Evolutionary conservation across 495 filamentous ascomycete species (phyloP).

Genomic region (Daldinia concentrica): DNA sequence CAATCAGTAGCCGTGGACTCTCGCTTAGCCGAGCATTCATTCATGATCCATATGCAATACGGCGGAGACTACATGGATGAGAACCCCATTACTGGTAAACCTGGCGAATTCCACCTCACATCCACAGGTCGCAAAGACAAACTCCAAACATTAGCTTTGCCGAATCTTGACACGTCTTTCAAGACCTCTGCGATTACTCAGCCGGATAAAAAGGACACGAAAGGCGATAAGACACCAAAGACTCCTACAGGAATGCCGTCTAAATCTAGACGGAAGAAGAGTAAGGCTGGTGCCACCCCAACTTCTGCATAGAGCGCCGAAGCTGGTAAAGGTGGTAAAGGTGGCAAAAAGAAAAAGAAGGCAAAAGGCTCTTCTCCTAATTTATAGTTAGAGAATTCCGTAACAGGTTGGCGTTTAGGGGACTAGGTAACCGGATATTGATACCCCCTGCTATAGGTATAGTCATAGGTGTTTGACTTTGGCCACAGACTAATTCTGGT

Average conservation of each 20-base stretch:
- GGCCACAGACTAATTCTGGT: not conserved
- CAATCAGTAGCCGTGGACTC: slow-evolving; percentile 51
- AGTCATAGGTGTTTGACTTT: slow-evolving; percentile 13
- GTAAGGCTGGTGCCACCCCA: slow-evolving; percentile 54
- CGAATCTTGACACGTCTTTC: slow-evolving; percentile 52
- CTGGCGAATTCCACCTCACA: slow-evolving; percentile 83
- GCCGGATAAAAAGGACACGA: slow-evolving; percentile 50
- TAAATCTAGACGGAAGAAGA: slow-evolving; percentile 68
- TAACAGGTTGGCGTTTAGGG: slow-evolving; percentile 19
- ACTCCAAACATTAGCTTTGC: slow-evolving; percentile 39
- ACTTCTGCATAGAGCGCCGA: slow-evolving; percentile 39
- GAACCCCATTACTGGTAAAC: slow-evolving; percentile 84
- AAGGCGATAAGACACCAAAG: slow-evolving; percentile 62
- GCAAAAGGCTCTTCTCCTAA: not conserved
- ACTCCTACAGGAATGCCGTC: slow-evolving; percentile 52
- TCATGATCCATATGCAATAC: slow-evolving; percentile 69
- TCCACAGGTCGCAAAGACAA: slow-evolving; percentile 64
- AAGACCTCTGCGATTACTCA: slow-evolving; percentile 41
- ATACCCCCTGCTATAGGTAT: slow-evolving; percentile 33
- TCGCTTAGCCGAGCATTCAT: slow-evolving; percentile 73
- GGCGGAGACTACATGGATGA: slow-evolving; percentile 91
- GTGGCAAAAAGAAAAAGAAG: not conserved
- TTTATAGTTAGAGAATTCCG: slow-evolving; percentile 2
- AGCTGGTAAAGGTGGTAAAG: slow-evolving; percentile 3
- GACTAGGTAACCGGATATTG: slow-evolving; percentile 22